Evolutionary conservation across 495 filamentous ascomycete species (phyloP).

Genomic region (Aspergillus diversus): DNA sequence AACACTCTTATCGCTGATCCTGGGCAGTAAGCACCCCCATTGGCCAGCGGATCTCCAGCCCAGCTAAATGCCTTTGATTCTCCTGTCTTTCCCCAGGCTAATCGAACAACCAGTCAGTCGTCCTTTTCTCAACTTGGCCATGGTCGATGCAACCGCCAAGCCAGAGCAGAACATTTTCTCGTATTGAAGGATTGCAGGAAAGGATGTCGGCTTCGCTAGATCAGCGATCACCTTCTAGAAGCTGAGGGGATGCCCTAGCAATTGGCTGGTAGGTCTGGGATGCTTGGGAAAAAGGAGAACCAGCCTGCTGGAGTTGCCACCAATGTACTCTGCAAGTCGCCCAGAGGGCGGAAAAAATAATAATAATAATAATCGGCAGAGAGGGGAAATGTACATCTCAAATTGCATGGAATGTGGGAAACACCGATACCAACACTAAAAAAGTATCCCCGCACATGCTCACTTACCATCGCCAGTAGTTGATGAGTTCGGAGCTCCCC

Average conservation of each 20-base stretch:
- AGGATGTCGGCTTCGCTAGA: neutral
- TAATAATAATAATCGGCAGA: too few species aligned
- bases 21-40: neutral
- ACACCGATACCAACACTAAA: neutral
- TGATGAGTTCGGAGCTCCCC: neutral
- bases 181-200: neutral
- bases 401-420: neutral
- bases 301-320: neutral
- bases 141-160: slow-evolving; percentile 5
- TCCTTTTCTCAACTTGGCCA: too few species aligned
- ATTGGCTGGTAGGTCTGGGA: neutral
- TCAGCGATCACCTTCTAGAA: neutral
- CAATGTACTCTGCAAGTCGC: too few species aligned
- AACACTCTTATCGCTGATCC: slow-evolving; percentile 27
- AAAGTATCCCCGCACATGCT: neutral
- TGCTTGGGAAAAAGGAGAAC: neutral
- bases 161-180: neutral
- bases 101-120: too few species aligned
- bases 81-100: too few species aligned
- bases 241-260: neutral
- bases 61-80: neutral
- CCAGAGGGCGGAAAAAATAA: neutral
- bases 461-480: neutral
- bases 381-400: too few species aligned
- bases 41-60: slow-evolving; percentile 2